Percentiles rank a stretch among this genome's conserved stretches.
Evolutionary conservation across 768 basidiomycete genomes (phyloP).

Genomic region (Mycena amicta): DNA sequence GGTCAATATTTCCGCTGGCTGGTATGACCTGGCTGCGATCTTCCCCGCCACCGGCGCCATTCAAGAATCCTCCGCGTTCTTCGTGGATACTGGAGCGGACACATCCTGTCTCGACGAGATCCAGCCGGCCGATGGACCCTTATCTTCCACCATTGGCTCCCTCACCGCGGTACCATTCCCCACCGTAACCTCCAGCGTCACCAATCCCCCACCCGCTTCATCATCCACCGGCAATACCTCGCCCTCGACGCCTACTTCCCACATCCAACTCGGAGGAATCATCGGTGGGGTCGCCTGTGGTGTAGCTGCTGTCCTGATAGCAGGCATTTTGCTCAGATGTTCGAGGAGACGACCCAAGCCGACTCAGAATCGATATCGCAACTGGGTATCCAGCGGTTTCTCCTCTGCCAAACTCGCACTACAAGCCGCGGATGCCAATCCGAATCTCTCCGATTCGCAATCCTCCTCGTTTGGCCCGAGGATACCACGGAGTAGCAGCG

Average conservation of each 20-base stretch:
- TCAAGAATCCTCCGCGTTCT: slow-evolving; percentile 29
- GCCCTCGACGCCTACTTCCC: background rate
- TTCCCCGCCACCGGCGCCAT: slow-evolving; percentile 24
- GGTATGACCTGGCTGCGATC: slow-evolving; percentile 43
- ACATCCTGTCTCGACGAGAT: slow-evolving; percentile 33
- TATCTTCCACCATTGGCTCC: background rate
- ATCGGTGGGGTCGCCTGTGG: background rate
- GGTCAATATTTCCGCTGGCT: slow-evolving; percentile 52
- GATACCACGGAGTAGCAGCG: background rate
- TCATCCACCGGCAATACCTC: background rate
- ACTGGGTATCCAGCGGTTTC: no score
- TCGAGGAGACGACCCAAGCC: background rate
- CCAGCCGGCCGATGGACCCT: background rate
- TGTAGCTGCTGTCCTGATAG: background rate
- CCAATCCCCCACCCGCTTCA: no score
- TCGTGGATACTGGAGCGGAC: slow-evolving; percentile 34
- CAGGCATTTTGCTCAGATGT: background rate
- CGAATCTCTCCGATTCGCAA: background rate
- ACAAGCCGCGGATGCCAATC: background rate
- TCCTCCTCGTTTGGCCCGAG: background rate
- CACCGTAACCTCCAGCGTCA: background rate
- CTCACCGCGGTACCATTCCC: background rate
- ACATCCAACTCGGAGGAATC: background rate
- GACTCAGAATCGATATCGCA: background rate
- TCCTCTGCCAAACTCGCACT: background rate